Percentiles rank a stretch among this genome's conserved stretches.
Evolutionary conservation across 192 early-diverging fungal species (phyloP).

Genomic region (Funneliformis geosporum): DNA sequence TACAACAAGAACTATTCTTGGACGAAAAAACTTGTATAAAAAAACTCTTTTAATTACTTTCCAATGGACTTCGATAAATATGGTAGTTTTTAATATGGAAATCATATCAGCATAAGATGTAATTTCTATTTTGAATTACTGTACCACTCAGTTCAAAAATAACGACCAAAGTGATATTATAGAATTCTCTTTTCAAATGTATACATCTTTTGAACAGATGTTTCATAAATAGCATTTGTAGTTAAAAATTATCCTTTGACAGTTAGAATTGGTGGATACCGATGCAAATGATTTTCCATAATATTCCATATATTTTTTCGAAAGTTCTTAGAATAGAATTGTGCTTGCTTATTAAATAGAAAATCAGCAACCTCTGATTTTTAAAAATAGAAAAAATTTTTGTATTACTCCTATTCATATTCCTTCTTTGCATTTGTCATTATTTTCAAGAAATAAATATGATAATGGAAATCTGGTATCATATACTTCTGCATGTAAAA

Average conservation of each 20-base stretch:
- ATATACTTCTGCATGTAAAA: constrained; percentile 1
- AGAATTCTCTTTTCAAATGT: not conserved
- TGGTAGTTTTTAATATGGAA: constrained; percentile 8
- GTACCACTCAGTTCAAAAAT: not conserved
- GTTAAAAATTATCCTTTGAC: not conserved
- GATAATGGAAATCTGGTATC: not conserved
- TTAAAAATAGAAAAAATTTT: no score
- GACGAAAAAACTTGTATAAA: constrained; percentile 7
- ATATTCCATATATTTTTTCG: not conserved
- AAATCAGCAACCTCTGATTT: no score
- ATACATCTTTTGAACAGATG: not conserved
- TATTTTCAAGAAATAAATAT: not conserved
- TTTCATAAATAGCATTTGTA: not conserved
- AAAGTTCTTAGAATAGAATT: constrained; percentile 8
- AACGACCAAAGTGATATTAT: constrained; percentile 19
- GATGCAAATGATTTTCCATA: constrained; percentile 14
- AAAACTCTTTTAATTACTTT: constrained; percentile 5
- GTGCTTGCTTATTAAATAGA: not conserved
- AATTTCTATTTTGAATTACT: not conserved
- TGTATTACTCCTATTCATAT: not conserved
- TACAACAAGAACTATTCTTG: not conserved
- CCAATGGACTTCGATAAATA: not conserved
- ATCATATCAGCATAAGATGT: not conserved
- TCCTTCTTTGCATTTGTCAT: not conserved
- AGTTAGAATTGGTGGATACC: not conserved